Conservation (phyloP, 257 asterid genomes). For the Solanum clarkiae region DNA sequence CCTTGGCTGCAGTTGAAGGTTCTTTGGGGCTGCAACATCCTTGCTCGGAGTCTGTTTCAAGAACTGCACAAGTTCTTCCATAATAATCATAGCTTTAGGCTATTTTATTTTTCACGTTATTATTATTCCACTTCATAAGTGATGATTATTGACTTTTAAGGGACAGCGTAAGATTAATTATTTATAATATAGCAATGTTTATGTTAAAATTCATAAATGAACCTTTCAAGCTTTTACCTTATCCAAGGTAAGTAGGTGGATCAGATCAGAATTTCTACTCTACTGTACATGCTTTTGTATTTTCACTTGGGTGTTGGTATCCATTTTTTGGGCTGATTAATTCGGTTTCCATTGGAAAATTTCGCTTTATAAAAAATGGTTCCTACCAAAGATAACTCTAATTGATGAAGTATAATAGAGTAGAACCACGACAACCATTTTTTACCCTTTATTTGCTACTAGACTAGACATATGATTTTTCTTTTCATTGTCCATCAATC, state of each 20-base stretch:
- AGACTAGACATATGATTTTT: too few species aligned
- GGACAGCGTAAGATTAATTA: neutral
- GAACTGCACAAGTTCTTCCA: neutral
- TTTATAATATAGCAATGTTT: neutral
- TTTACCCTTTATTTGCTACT: too few species aligned
- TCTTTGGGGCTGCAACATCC: neutral
- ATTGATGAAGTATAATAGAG: too few species aligned
- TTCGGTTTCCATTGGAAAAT: neutral
- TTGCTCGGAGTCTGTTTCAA: neutral
- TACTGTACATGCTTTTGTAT: neutral
- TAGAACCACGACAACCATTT: too few species aligned
- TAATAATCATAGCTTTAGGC: neutral
- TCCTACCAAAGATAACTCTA: too few species aligned
- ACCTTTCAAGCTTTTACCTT: neutral
- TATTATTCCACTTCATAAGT: neutral
- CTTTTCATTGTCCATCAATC: too few species aligned
- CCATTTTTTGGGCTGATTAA: neutral
- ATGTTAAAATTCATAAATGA: neutral
- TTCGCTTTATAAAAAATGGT: too few species aligned
- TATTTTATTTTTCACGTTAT: neutral
- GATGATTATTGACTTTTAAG: neutral
- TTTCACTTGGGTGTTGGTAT: neutral
- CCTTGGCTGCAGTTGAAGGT: neutral
- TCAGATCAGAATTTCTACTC: neutral
- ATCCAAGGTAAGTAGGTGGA: too few species aligned